Base-by-base conservation (phyloP, 495 filamentous ascomycete genomes). In the Daldinia loculata region DNA sequence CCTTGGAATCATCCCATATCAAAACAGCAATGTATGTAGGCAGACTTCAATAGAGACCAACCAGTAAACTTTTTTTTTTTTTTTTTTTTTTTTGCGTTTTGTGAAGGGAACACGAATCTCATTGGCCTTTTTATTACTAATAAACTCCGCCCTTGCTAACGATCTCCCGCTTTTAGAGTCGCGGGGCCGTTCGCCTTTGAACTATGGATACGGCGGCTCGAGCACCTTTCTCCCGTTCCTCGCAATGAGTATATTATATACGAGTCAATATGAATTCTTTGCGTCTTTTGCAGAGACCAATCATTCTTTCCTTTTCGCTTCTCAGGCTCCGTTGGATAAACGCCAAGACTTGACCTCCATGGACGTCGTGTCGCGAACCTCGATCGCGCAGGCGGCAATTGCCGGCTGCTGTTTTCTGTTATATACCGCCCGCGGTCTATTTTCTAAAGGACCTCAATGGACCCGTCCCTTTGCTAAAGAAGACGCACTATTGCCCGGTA, bases 391-490 rank as follows among this genome's bases (percentile, higher is more conserved):
- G 50, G 75, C 74, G 41, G 66, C 66, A 66, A 61, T 76, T 56
- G 70, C 75, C 32, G 63, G 62, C 6, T 27, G 17, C 27, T 76
- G 75, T 56, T 26, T 70, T 32, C 39, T 76, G 36, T 48, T 77
- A 30, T 76, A 76, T 63, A 56, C 74, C 57, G 52, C 55, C 41
- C 69, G 48, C 45, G 41, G 59, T 14, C 38, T 71, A 15, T 67
- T 61, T 36, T 71, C 74, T 34, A 61, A 60, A 39, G 75, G 70
- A 27, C 75, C 75, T n/a, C 75, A 77, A 71, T 77, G 75, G 75
- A 65, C 34, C 14, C 70, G 74, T 9, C 71, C 74, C 17, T 79
- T 79, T 63, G 77, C 77, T 1, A 67, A 72, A 34, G 77, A 79
- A 63, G 66, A 75, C 55, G 56, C 45, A 1, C 52, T 56, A 2